A percentile compares a stretch with the other conserved stretches of the same genome.
phyloP scores from a whole-genome alignment of 768 basidiomycete species.

The Serendipita sp. region DNA sequence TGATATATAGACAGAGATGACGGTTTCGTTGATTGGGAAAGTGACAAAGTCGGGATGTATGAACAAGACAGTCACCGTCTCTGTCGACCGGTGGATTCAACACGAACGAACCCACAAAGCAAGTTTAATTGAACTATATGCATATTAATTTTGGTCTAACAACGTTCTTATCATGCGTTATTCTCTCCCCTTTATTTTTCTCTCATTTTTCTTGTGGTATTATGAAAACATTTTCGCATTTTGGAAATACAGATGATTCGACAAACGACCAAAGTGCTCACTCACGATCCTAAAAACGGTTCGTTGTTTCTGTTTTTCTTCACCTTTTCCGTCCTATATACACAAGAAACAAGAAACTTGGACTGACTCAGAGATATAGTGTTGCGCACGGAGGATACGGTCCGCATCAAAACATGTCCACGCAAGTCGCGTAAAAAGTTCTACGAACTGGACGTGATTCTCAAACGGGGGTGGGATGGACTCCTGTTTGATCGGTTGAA shows the following conservation, averaged over 20 bases:
- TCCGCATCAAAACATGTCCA: neutral
- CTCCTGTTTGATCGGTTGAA: neutral
- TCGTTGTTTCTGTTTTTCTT: conserved; percentile 16
- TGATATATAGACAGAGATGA: conserved; percentile 14
- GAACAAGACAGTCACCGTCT: conserved; percentile 73
- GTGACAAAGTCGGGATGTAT: conserved; percentile 72
- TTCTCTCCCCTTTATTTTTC: too few species aligned
- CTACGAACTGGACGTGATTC: neutral
- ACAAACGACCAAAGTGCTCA: conserved; percentile 58
- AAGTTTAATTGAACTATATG: conserved; percentile 11
- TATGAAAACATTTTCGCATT: too few species aligned
- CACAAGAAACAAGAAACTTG: too few species aligned
- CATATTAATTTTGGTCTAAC: too few species aligned
- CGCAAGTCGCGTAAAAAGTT: neutral
- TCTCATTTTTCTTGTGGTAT: too few species aligned
- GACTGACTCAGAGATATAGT: neutral
- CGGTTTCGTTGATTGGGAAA: conserved; percentile 54
- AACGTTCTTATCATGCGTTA: too few species aligned
- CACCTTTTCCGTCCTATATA: neutral
- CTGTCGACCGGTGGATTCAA: conserved; percentile 55
- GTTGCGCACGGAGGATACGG: neutral
- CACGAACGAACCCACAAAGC: conserved; percentile 69
- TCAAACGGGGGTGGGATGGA: neutral
- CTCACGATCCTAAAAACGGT: conserved; percentile 63
- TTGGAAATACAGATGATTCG: conserved; percentile 38